Conservation (phyloP, 2,329 filamentous ascomycete genomes). For the Mariannaea sp. region DNA sequence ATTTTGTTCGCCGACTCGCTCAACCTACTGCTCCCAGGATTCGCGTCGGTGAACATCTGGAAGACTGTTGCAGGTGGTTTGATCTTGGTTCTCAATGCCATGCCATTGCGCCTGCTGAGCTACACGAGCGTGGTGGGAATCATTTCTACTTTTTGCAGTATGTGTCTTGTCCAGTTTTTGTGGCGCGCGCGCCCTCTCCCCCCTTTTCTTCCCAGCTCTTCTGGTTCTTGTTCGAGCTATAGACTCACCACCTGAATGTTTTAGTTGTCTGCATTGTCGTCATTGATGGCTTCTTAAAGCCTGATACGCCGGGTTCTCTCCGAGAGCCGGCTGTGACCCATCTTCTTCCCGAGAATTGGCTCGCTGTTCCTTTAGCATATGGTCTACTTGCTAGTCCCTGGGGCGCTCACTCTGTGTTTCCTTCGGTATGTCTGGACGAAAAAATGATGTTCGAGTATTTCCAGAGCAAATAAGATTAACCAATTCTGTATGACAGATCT, state of each 20-base stretch:
- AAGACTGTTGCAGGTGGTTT: conserved; percentile 82
- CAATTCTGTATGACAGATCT: conserved; percentile 53
- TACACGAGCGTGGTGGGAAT: conserved; percentile 95
- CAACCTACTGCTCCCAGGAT: conserved; percentile 73
- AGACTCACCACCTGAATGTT: conserved; percentile 6
- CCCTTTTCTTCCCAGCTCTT: not conserved
- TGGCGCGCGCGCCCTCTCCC: no score
- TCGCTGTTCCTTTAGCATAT: conserved; percentile 83
- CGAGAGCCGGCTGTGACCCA: conserved; percentile 79
- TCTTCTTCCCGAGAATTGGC: conserved; percentile 84
- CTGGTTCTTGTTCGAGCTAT: not conserved
- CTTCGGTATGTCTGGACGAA: conserved; percentile 70
- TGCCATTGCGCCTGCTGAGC: conserved; percentile 81
- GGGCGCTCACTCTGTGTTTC: conserved; percentile 73
- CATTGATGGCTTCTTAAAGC: conserved; percentile 84
- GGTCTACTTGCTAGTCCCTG: conserved; percentile 83
- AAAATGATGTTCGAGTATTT: not conserved
- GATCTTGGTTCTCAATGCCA: conserved; percentile 80
- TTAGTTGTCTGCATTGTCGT: conserved; percentile 83
- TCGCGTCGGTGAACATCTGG: conserved; percentile 72
- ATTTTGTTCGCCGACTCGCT: conserved; percentile 95
- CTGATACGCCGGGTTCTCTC: conserved; percentile 78
- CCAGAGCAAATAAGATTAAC: conserved; percentile 10
- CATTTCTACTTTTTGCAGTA: conserved; percentile 83
- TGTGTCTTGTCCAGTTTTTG: conserved; percentile 47